A percentile compares a stretch with the other conserved stretches of the same genome.
Conservation (phyloP, 768 basidiomycete genomes). For the Naganishia friedmannii region DNA sequence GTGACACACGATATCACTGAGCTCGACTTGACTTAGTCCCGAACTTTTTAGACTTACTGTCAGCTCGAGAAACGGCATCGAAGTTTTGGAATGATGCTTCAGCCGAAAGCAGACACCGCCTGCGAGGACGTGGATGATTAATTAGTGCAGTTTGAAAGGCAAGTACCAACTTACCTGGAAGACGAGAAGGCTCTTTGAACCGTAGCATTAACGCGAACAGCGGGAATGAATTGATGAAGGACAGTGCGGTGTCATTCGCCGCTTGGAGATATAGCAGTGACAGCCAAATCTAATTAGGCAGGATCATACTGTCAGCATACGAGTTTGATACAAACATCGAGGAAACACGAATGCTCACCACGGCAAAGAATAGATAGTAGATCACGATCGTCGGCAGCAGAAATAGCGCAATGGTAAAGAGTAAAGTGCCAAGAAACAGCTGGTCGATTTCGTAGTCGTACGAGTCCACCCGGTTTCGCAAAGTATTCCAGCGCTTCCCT, state of each 20-base stretch:
- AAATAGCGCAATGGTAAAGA: constrained; percentile 52
- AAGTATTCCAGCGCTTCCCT: constrained; percentile 85
- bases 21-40: background rate
- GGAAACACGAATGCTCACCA: constrained; percentile 54
- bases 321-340: background rate
- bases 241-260: constrained; percentile 63
- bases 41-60: background rate
- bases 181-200: constrained; percentile 73
- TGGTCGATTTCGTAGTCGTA: constrained; percentile 92
- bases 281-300: constrained; percentile 57
- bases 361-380: constrained; percentile 78
- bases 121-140: background rate
- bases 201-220: constrained; percentile 81
- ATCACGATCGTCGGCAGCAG: constrained; percentile 68
- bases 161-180: constrained; percentile 63
- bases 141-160: background rate
- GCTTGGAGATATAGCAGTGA: constrained; percentile 63
- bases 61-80: background rate
- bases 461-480: constrained; percentile 81
- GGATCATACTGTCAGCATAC: background rate
- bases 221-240: constrained; percentile 87
- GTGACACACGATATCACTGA: background rate
- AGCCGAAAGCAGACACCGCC: constrained; percentile 15
- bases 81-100: background rate
- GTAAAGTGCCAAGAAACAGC: constrained; percentile 78